A percentile compares a stretch with the other conserved stretches of the same genome.
phyloP scores from a whole-genome alignment of 176 grass and related monocot species.

The Juncus inflexus region DNA sequence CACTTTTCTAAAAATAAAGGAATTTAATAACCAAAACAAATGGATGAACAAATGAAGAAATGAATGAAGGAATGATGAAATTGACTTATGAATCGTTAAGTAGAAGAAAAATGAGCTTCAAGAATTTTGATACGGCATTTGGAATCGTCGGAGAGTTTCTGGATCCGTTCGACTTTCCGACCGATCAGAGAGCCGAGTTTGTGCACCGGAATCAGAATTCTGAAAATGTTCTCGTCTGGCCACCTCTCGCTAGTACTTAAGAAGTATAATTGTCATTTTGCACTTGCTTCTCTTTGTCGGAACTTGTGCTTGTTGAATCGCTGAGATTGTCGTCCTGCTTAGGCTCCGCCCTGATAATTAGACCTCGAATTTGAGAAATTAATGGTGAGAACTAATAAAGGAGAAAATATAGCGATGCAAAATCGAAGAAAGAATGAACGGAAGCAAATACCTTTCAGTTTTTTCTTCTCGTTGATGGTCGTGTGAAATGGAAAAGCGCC shows the following conservation, averaged over 20 bases:
- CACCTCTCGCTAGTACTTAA: constrained; percentile 28
- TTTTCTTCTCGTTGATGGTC: no score
- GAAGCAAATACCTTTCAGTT: no score
- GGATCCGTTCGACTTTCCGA: constrained; percentile 36
- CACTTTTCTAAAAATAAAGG: constrained; percentile 29
- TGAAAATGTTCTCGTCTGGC: constrained; percentile 42
- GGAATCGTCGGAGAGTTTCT: constrained; percentile 37
- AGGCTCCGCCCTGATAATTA: constrained; percentile 2
- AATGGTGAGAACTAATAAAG: background rate
- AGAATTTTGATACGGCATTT: constrained; percentile 36
- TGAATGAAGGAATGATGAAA: background rate
- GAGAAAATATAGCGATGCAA: constrained; percentile 30
- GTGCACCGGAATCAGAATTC: constrained; percentile 38
- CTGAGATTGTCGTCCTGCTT: constrained; percentile 16
- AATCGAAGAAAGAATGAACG: background rate
- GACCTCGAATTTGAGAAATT: background rate
- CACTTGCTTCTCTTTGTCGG: background rate
- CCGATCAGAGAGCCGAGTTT: constrained; percentile 30
- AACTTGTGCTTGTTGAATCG: background rate
- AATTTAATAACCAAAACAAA: background rate
- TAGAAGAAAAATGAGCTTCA: constrained; percentile 29
- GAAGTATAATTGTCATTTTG: background rate
- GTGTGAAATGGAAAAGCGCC: no score
- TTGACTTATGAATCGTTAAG: constrained; percentile 40
- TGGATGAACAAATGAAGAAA: background rate